Percentiles rank a stretch among this genome's conserved stretches.
Conservation (phyloP, 2,329 filamentous ascomycete species). For the Arachnomyces sp. region DNA sequence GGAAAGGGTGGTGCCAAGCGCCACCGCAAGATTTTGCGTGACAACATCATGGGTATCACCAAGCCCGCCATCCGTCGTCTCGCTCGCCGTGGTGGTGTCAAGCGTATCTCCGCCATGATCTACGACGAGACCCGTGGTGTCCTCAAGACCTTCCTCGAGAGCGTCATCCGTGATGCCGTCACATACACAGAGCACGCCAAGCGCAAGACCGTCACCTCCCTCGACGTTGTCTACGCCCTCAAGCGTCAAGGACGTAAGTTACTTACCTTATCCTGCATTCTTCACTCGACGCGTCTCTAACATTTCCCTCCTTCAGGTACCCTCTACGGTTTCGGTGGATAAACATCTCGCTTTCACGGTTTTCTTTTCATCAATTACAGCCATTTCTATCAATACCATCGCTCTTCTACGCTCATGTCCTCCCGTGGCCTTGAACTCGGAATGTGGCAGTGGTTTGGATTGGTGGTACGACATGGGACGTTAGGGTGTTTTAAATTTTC, state of each 20-base stretch:
- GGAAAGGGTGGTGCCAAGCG: constrained; percentile 98
- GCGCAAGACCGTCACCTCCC: constrained; percentile 51
- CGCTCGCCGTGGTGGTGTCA: constrained; percentile 97
- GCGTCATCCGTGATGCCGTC: constrained; percentile 70
- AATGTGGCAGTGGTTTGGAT: constrained; percentile 23
- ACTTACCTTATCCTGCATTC: constrained; percentile 10
- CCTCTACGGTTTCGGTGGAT: constrained; percentile 86
- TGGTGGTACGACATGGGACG: constrained; percentile 38
- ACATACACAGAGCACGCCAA: constrained; percentile 79
- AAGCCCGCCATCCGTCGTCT: constrained; percentile 98
- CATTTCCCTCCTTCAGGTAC: constrained; percentile 43
- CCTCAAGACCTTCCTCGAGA: constrained; percentile 75
- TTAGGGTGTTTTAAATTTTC: constrained; percentile 27
- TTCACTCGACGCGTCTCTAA: constrained; percentile 6
- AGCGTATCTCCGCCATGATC: constrained; percentile 98
- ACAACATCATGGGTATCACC: constrained; percentile 99
- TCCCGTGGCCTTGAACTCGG: constrained; percentile 7
- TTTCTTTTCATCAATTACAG: constrained; percentile 21
- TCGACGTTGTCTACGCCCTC: constrained; percentile 56
- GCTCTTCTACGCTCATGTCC: constrained; percentile 17
- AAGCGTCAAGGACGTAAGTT: constrained; percentile 52
- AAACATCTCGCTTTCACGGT: constrained; percentile 37
- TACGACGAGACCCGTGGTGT: constrained; percentile 78
- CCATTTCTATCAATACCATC: constrained; percentile 22
- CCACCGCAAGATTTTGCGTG: constrained; percentile 97